Evolutionary conservation across 495 filamentous ascomycete species (phyloP), one percentile per base, ranked within the genome.

Genomic region (Gamarada debralockiae): DNA sequence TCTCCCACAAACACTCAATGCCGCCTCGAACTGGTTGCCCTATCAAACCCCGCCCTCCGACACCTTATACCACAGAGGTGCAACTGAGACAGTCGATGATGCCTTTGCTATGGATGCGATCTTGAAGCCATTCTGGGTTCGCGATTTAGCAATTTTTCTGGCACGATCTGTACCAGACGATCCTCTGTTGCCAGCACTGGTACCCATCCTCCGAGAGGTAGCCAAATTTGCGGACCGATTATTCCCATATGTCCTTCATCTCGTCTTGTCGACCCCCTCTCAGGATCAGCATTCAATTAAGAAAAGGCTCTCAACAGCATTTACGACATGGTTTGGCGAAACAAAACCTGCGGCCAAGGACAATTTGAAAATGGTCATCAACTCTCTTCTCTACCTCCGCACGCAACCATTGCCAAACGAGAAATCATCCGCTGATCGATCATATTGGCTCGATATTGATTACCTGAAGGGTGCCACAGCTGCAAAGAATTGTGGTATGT

Each of bases 361-460:
- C 25, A 78, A 79, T 25, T 53, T 71, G 45, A 70, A 71, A 58
- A 67, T 90, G 50, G 74, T 97, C 1, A 76, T 97, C 31, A 85
- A 85, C 48, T 83, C 84, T 12, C 77, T 97, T 46, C 72, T 97
- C n/a, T 97, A 96, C 61, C 75, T 98, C 34, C 82, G 90, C 20
- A 89, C 86, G 7, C 92, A 93, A 63, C 77, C 75, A n/a, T 60
- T 81, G n/a, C 83, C 83, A 2, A 70, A 79, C 5, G 95, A 98
- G 65, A 65, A 68, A 2, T 93, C 89, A 0, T 85, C 85, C 48
- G 83, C 81, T 36, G 86, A 96, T 57, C 83, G 95, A 34, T 72
- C 84, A 34, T 76, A 78, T 43, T 97, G 93, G 93, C 79, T 98
- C 25, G 87, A 92, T 25, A 70, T 97, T 25, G 83, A 96, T 61